These are phyloP conservation scores for Aspergillus japonicus DNA, from an alignment of 2,329 filamentous ascomycete genomes.

Conservation along the genomic window DNA sequence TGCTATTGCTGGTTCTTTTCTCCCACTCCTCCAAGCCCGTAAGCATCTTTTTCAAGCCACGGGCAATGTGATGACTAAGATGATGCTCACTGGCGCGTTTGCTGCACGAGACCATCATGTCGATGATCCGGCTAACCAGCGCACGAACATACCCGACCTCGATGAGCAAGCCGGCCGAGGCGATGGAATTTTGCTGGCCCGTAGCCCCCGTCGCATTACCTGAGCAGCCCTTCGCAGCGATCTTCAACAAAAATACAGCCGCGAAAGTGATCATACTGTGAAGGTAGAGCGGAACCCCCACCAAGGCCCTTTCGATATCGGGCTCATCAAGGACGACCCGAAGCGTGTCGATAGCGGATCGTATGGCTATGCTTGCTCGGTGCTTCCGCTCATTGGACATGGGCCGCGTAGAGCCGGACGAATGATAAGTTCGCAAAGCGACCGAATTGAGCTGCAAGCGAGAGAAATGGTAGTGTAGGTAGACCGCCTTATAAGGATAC, in stretches of 20 bases:
- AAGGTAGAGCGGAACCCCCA: slow-evolving; percentile 47
- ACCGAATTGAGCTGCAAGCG: slow-evolving; percentile 52
- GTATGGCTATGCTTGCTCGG: slow-evolving; percentile 45
- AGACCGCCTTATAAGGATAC: slow-evolving; percentile 52
- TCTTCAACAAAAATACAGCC: slow-evolving; percentile 47
- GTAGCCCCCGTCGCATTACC: slow-evolving; percentile 33
- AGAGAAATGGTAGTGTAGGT: slow-evolving; percentile 53
- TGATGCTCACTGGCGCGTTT: slow-evolving; percentile 42
- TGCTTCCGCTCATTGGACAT: slow-evolving; percentile 49
- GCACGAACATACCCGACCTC: slow-evolving; percentile 38
- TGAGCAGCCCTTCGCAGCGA: slow-evolving; percentile 42
- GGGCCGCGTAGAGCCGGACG: slow-evolving; percentile 34
- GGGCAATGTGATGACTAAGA: slow-evolving; percentile 41
- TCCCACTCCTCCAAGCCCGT: slow-evolving; percentile 42
- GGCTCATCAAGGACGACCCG: slow-evolving; percentile 44
- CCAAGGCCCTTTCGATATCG: slow-evolving; percentile 43
- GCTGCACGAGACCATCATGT: slow-evolving; percentile 41
- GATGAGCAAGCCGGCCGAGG: slow-evolving; percentile 35
- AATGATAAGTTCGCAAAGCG: slow-evolving; percentile 48
- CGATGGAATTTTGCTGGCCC: slow-evolving; percentile 40
- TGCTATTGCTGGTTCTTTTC: slow-evolving; percentile 28
- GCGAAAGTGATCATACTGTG: slow-evolving; percentile 51
- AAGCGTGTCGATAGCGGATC: slow-evolving; percentile 44
- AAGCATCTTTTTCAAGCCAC: slow-evolving; percentile 41
- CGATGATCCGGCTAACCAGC: slow-evolving; percentile 35